Evolutionary conservation across 164 flowering plant species (phyloP).

Genomic region (Vitis cinerea): DNA sequence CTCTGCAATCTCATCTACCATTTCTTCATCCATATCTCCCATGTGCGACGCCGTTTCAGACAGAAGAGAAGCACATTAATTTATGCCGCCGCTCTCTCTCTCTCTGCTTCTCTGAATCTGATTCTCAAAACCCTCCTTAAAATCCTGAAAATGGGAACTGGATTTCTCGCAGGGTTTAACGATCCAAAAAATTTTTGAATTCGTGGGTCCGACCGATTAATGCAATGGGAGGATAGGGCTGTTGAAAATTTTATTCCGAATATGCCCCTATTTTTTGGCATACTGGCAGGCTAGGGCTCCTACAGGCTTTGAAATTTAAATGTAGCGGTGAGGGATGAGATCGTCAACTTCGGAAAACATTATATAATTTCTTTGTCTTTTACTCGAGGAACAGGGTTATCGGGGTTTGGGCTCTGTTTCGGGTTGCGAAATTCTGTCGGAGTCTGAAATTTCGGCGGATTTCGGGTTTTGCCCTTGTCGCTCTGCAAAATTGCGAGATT

Average conservation of each 20-base stretch:
- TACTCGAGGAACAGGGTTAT: constrained; percentile 17
- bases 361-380: constrained; percentile 14
- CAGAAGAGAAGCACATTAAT: no score
- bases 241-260: constrained; percentile 9
- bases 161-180: constrained; percentile 7
- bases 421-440: constrained; percentile 25
- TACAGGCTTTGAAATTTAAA: constrained; percentile 13
- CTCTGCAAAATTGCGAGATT: constrained; percentile 8
- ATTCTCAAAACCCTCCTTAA: constrained; percentile 20
- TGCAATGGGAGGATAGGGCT: neutral
- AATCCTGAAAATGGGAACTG: constrained; percentile 5
- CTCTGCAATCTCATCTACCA: constrained; percentile 35
- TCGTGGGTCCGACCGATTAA: neutral
- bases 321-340: constrained; percentile 4
- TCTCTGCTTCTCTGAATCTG: neutral
- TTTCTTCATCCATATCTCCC: constrained; percentile 45
- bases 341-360: constrained; percentile 9
- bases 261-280: constrained; percentile 11
- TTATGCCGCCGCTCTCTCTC: neutral
- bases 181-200: constrained; percentile 10
- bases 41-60: no score
- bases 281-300: neutral
- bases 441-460: constrained; percentile 27
- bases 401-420: constrained; percentile 19
- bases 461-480: constrained; percentile 9